Conservation (phyloP, 805 yeast species). For the Saccharomycopsis fodiens region DNA sequence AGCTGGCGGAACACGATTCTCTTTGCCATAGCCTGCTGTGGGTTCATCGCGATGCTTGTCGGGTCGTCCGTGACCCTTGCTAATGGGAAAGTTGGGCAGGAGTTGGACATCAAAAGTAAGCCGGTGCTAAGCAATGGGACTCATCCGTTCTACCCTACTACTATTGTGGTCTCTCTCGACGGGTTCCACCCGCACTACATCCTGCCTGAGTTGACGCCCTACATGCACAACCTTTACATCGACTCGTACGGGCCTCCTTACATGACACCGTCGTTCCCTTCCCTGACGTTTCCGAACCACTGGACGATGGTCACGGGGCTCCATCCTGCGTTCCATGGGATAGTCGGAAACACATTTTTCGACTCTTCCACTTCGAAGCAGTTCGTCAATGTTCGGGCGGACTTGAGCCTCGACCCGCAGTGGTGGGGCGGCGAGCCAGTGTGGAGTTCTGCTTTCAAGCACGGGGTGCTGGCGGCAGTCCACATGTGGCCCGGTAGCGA, state of each 20-base stretch:
- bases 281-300: conserved; percentile 86
- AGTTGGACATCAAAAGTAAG: conserved; percentile 19
- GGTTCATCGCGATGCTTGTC: conserved; percentile 9
- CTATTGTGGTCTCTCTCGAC: conserved; percentile 72
- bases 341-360: conserved; percentile 73
- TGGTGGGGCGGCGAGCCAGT: conserved; percentile 82
- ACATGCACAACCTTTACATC: conserved; percentile 48
- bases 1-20: not conserved
- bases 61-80: conserved; percentile 11
- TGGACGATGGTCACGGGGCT: conserved; percentile 88
- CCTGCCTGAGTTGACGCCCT: conserved; percentile 58
- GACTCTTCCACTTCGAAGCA: conserved; percentile 50
- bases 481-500: conserved; percentile 98
- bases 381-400: conserved; percentile 57
- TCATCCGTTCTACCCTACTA: conserved; percentile 65
- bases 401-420: conserved; percentile 41
- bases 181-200: conserved; percentile 91
- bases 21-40: not conserved
- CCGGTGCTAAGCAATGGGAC: conserved; percentile 49
- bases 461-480: conserved; percentile 61
- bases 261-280: conserved; percentile 82
- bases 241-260: conserved; percentile 63
- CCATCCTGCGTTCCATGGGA: conserved; percentile 78
- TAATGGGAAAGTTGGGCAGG: conserved; percentile 8
- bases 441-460: conserved; percentile 68